These are phyloP conservation scores for Jamesozyma spencerorum DNA, from an alignment of 805 yeast species.

Conservation along the genomic window DNA sequence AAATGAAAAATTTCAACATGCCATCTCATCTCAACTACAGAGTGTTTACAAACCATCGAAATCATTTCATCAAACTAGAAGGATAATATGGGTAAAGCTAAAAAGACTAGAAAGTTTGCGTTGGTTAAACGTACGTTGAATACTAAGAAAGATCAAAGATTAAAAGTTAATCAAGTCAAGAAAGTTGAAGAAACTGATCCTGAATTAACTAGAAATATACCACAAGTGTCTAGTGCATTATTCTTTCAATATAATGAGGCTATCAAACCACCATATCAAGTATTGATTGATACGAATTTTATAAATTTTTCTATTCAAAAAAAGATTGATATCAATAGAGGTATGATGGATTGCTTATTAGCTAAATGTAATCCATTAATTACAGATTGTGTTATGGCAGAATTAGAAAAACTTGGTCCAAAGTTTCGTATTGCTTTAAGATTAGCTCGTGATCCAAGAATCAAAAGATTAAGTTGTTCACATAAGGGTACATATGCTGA, in stretches of 20 bases:
- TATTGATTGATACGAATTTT: conserved; percentile 91
- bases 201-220: conserved; percentile 65
- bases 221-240: conserved; percentile 91
- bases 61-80: neutral
- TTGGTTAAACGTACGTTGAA: conserved; percentile 74
- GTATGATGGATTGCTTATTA: conserved; percentile 90
- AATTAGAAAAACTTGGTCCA: conserved; percentile 91
- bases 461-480: conserved; percentile 75
- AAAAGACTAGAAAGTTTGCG: conserved; percentile 95
- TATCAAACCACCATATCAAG: conserved; percentile 96
- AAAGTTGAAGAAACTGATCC: conserved; percentile 49
- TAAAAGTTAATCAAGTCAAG: conserved; percentile 35
- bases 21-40: neutral
- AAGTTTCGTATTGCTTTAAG: conserved; percentile 87
- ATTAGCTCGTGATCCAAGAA: conserved; percentile 88
- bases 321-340: conserved; percentile 88
- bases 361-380: conserved; percentile 94
- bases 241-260: conserved; percentile 92
- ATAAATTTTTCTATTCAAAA: conserved; percentile 94
- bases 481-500: conserved; percentile 98
- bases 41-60: neutral
- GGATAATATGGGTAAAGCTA: conserved; percentile 79
- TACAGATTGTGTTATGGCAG: conserved; percentile 98
- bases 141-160: conserved; percentile 55
- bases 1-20: neutral